phyloP scores from a whole-genome alignment of 1,284 basidiomycete species.

The Porogramme epimiltina region DNA sequence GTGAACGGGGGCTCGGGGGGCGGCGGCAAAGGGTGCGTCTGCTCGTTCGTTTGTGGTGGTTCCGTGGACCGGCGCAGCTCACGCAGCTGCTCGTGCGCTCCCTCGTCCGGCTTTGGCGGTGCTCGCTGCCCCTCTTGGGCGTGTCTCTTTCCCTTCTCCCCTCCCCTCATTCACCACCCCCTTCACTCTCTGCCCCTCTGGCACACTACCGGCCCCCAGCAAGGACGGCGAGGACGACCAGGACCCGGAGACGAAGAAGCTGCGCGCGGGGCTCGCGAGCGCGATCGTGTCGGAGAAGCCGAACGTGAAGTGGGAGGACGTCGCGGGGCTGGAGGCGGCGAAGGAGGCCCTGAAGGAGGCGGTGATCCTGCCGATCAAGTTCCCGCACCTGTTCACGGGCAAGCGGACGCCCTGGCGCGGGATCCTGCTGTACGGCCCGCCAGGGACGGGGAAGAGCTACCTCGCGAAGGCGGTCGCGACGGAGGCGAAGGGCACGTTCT shows the following conservation, averaged over 20 bases:
- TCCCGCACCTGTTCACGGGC: slow-evolving; percentile 97
- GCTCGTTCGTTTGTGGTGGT: background rate
- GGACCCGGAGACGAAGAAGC: slow-evolving; percentile 94
- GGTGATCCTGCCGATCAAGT: slow-evolving; percentile 98
- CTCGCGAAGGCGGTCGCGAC: slow-evolving; percentile 98
- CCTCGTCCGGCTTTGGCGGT: too few species aligned
- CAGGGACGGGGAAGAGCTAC: slow-evolving; percentile 94
- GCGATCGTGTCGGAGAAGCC: slow-evolving; percentile 95
- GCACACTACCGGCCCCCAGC: slow-evolving; percentile 32
- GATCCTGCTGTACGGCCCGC: slow-evolving; percentile 95
- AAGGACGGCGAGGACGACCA: slow-evolving; percentile 73
- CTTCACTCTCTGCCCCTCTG: background rate
- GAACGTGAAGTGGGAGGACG: slow-evolving; percentile 98
- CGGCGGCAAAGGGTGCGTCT: slow-evolving; percentile 66
- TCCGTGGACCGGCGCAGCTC: background rate
- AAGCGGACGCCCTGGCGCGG: slow-evolving; percentile 98
- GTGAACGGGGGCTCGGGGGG: slow-evolving; percentile 63
- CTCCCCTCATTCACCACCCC: background rate
- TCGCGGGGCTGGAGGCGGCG: slow-evolving; percentile 92
- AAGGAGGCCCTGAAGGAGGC: slow-evolving; percentile 98
- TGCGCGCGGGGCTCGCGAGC: slow-evolving; percentile 84
- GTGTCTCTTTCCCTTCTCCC: background rate
- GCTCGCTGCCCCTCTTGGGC: background rate
- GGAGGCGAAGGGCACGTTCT: slow-evolving; percentile 98
- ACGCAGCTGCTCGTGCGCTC: slow-evolving; percentile 6